Evolutionary conservation across 2,329 filamentous ascomycete genomes (phyloP).

Genomic region (Penicillium decumbens): DNA sequence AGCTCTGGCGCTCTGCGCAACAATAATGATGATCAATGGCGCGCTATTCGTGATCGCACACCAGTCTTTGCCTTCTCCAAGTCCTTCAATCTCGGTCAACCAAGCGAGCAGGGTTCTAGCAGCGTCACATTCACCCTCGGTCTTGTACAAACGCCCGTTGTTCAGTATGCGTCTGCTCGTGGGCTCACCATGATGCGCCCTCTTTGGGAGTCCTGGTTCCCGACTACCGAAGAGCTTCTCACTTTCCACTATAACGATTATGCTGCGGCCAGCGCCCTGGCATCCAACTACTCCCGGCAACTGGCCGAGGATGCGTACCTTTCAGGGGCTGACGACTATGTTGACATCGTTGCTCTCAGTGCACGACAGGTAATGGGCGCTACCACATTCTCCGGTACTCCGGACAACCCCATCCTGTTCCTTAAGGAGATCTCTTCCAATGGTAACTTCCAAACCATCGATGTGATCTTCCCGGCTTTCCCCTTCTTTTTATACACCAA

Average conservation of each 20-base stretch:
- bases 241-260: constrained; percentile 75
- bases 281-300: constrained; percentile 68
- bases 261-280: constrained; percentile 57
- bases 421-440: constrained; percentile 83
- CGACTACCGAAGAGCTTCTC: constrained; percentile 58
- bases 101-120: constrained; percentile 38
- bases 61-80: constrained; percentile 78
- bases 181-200: constrained; percentile 74
- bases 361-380: constrained; percentile 77
- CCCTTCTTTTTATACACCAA: constrained; percentile 85
- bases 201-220: constrained; percentile 73
- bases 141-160: constrained; percentile 71
- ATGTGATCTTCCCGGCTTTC: constrained; percentile 82
- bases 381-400: constrained; percentile 68
- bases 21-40: constrained; percentile 60
- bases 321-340: constrained; percentile 69
- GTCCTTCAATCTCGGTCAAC: constrained; percentile 52
- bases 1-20: constrained; percentile 63
- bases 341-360: constrained; percentile 70
- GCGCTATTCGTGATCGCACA: constrained; percentile 69
- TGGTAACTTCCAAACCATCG: constrained; percentile 79
- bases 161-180: constrained; percentile 71
- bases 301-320: constrained; percentile 66
- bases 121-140: constrained; percentile 70
- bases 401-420: constrained; percentile 68